Evolutionary conservation across 768 basidiomycete genomes (phyloP).

Genomic region (Basidioascus undulatus): DNA sequence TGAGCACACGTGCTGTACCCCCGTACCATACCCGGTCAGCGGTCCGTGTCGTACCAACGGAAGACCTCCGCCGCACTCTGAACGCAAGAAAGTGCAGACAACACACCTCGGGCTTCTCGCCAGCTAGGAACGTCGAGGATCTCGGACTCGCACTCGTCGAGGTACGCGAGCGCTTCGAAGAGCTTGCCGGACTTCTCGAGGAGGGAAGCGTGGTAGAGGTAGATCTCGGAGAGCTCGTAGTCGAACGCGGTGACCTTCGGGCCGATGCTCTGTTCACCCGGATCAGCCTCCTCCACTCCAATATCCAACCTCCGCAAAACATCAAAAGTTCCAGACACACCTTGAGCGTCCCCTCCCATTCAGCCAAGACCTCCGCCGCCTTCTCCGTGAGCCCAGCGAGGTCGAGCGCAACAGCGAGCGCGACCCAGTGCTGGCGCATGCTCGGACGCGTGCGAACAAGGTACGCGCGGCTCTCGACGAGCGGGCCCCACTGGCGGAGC

Average conservation of each 20-base stretch:
- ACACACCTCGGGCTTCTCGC: no score
- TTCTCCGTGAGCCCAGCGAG: constrained; percentile 48
- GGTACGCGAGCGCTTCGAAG: constrained; percentile 13
- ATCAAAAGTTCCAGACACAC: constrained; percentile 25
- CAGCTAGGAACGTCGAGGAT: constrained; percentile 42
- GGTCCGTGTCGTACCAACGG: no score
- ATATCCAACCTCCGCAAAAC: no score
- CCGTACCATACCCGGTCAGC: no score
- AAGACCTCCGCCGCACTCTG: no score
- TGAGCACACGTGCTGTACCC: constrained; percentile 47
- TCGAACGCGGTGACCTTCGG: constrained; percentile 58
- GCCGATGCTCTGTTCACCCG: constrained; percentile 10
- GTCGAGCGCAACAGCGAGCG: constrained; percentile 66
- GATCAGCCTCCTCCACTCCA: no score
- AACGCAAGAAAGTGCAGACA: no score
- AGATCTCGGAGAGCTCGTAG: constrained; percentile 55
- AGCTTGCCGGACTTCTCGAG: constrained; percentile 39
- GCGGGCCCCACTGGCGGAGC: constrained; percentile 46
- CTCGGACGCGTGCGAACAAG: constrained; percentile 60
- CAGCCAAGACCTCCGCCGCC: constrained; percentile 45
- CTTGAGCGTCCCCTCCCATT: constrained; percentile 47
- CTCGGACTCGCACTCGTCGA: constrained; percentile 18
- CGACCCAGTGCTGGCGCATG: constrained; percentile 70
- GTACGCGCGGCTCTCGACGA: constrained; percentile 58
- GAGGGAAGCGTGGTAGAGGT: constrained; percentile 49